Evolutionary conservation across 306 rosid species (phyloP).

Genomic region (Lagenaria siceraria): DNA sequence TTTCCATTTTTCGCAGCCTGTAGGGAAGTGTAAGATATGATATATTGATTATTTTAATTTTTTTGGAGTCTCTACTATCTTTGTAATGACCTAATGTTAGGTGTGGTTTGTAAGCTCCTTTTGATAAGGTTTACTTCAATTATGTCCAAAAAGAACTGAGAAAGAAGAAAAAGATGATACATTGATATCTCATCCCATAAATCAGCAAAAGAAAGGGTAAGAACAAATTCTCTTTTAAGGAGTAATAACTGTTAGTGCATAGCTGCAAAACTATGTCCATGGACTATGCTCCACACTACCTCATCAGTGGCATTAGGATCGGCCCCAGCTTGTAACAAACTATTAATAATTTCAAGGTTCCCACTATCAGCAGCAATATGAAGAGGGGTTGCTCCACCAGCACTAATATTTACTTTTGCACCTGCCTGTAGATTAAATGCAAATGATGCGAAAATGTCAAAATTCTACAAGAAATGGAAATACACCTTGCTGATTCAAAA

Average conservation of each 20-base stretch:
- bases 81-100: neutral
- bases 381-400: conserved; percentile 93
- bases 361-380: conserved; percentile 83
- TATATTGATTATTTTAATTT: neutral
- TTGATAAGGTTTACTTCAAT: neutral
- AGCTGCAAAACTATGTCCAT: neutral
- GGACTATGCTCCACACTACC: conserved; percentile 25
- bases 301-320: conserved; percentile 71
- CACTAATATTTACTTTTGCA: conserved; percentile 64
- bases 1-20: neutral
- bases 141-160: neutral
- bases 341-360: conserved; percentile 41
- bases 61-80: neutral
- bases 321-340: conserved; percentile 76
- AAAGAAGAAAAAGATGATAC: neutral
- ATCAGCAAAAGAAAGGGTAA: neutral
- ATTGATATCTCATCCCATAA: neutral
- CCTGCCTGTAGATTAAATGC: conserved; percentile 54
- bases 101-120: neutral
- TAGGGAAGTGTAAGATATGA: neutral
- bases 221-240: neutral
- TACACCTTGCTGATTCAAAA: neutral
- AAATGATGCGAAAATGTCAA: conserved; percentile 3
- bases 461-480: neutral
- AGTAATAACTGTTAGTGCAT: neutral